A percentile compares a stretch with the other conserved stretches of the same genome.
Conservation (phyloP, 1,284 basidiomycete species). For the Macrocybe sp. region DNA sequence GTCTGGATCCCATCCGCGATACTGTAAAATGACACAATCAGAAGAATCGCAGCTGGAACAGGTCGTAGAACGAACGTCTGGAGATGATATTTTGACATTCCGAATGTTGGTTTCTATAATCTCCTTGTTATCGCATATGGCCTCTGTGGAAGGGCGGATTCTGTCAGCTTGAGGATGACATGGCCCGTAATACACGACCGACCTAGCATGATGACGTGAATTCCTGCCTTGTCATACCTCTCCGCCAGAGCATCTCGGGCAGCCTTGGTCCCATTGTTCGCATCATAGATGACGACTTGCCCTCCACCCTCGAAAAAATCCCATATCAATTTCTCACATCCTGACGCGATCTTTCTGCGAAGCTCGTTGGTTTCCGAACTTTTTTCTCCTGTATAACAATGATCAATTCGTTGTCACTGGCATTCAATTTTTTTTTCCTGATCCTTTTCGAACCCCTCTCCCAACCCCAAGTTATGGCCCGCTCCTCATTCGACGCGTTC, state of each 20-base stretch:
- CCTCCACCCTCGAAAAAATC: slow-evolving; percentile 86
- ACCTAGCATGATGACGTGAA: slow-evolving; percentile 95
- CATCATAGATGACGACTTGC: slow-evolving; percentile 98
- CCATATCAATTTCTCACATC: slow-evolving; percentile 86
- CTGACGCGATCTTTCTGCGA: slow-evolving; percentile 68
- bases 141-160: slow-evolving; percentile 46
- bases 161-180: slow-evolving; percentile 1
- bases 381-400: slow-evolving; percentile 55
- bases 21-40: slow-evolving; percentile 45
- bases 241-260: slow-evolving; percentile 72
- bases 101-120: slow-evolving; percentile 94
- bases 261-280: slow-evolving; percentile 86
- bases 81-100: slow-evolving; percentile 96
- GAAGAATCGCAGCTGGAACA: not conserved
- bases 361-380: slow-evolving; percentile 75
- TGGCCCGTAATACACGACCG: not conserved
- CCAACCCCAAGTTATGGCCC: too few relatives aligned
- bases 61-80: slow-evolving; percentile 63
- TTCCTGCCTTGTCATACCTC: slow-evolving; percentile 78
- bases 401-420: slow-evolving; percentile 6
- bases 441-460: too few relatives aligned
- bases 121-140: slow-evolving; percentile 83
- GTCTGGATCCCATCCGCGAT: slow-evolving; percentile 90
- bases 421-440: too few relatives aligned
- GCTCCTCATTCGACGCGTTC: not conserved